phyloP scores from a whole-genome alignment of 495 filamentous ascomycete genomes.

The Amphirosellinia nigrospora region DNA sequence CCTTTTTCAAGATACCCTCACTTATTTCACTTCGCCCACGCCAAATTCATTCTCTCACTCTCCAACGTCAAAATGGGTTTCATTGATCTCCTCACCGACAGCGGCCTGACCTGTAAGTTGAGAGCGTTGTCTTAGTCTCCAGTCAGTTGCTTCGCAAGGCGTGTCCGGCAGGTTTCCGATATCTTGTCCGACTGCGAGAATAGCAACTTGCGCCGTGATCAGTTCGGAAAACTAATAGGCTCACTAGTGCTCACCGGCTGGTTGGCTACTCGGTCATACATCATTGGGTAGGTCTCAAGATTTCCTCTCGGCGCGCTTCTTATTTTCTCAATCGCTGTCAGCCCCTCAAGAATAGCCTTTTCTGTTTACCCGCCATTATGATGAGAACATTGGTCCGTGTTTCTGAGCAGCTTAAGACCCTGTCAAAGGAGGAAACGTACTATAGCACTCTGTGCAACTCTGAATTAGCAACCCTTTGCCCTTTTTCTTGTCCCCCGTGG shows the following conservation, averaged over 20 bases:
- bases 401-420: slow-evolving; percentile 99
- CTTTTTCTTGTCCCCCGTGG: neutral
- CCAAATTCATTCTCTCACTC: slow-evolving; percentile 19
- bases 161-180: slow-evolving; percentile 27
- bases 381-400: slow-evolving; percentile 99
- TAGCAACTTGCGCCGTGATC: slow-evolving; percentile 28
- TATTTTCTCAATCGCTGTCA: neutral
- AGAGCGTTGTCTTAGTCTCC: slow-evolving; percentile 22
- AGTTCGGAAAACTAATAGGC: slow-evolving; percentile 39
- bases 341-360: slow-evolving; percentile 27
- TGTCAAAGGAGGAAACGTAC: slow-evolving; percentile 81
- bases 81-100: slow-evolving; percentile 86
- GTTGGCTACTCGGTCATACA: slow-evolving; percentile 89
- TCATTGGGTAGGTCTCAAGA: slow-evolving; percentile 76
- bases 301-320: slow-evolving; percentile 26
- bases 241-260: slow-evolving; percentile 86
- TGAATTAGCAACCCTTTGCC: slow-evolving; percentile 60
- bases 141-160: slow-evolving; percentile 12
- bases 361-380: slow-evolving; percentile 54
- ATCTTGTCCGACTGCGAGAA: slow-evolving; percentile 8
- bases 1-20: slow-evolving; percentile 38
- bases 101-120: slow-evolving; percentile 81
- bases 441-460: slow-evolving; percentile 80
- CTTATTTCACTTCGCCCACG: slow-evolving; percentile 26
- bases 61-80: slow-evolving; percentile 77